Conservation (phyloP, 495 filamentous ascomycete genomes). For the Penicillium soppii region DNA sequence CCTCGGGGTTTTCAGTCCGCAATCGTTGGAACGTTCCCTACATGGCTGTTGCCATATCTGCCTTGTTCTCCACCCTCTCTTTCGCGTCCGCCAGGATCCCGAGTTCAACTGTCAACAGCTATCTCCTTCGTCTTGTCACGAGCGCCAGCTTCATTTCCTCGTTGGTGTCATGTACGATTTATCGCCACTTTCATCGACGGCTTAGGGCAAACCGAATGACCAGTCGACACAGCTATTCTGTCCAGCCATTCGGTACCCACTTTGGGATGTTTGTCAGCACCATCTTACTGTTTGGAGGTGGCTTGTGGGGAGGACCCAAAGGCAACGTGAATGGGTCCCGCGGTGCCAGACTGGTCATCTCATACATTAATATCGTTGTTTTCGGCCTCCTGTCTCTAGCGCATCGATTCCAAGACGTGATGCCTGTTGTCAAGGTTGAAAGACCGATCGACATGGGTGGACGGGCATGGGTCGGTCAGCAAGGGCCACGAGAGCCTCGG, state of each 20-base stretch:
- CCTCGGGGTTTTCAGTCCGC: conserved; percentile 39
- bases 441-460: neutral
- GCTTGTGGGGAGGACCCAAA: conserved; percentile 51
- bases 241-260: conserved; percentile 56
- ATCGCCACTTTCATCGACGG: conserved; percentile 55
- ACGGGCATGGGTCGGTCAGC: neutral
- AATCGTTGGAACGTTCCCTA: conserved; percentile 49
- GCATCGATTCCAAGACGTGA: conserved; percentile 13
- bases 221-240: conserved; percentile 37
- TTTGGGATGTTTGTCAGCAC: conserved; percentile 45
- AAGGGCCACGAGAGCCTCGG: neutral
- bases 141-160: conserved; percentile 62
- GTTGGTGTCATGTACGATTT: conserved; percentile 54
- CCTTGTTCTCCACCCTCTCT: conserved; percentile 37
- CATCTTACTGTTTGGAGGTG: conserved; percentile 52
- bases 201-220: conserved; percentile 38
- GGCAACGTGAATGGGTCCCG: conserved; percentile 38
- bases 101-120: conserved; percentile 37
- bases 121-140: conserved; percentile 60
- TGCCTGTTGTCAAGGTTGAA: conserved; percentile 7
- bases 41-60: conserved; percentile 36
- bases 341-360: conserved; percentile 48
- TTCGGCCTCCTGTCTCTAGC: conserved; percentile 44
- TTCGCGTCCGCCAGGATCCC: conserved; percentile 35
- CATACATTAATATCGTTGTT: conserved; percentile 61